These are phyloP conservation scores for Silene uniflora DNA, from an alignment of 148 eudicot genomes.

Conservation along the genomic window DNA sequence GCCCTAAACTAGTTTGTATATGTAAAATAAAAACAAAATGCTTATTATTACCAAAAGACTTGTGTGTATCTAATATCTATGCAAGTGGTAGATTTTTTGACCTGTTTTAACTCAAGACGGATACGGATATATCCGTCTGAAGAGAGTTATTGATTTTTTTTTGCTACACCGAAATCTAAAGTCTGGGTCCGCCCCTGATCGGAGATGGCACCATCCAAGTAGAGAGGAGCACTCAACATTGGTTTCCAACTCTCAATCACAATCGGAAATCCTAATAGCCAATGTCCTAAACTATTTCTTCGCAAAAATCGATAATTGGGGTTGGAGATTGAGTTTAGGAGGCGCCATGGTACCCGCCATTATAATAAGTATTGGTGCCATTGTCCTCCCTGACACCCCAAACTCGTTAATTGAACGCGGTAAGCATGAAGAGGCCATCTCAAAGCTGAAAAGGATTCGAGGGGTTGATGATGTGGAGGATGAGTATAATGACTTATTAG, in stretches of 20 bases:
- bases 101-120: too few relatives aligned
- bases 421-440: constrained; percentile 15
- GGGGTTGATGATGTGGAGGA: constrained; percentile 28
- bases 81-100: too few relatives aligned
- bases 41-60: too few relatives aligned
- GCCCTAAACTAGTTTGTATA: too few relatives aligned
- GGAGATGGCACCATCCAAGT: constrained; percentile 37
- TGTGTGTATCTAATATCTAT: too few relatives aligned
- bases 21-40: too few relatives aligned
- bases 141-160: too few relatives aligned
- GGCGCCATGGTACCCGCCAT: constrained; percentile 33
- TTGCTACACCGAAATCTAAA: too few relatives aligned
- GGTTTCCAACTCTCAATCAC: constrained; percentile 34
- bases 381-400: constrained; percentile 36
- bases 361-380: constrained; percentile 24
- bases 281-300: constrained; percentile 30
- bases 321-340: constrained; percentile 32
- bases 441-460: constrained; percentile 27
- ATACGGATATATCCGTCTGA: too few relatives aligned
- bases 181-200: too few relatives aligned
- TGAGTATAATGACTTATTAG: constrained; percentile 34
- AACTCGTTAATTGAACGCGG: constrained; percentile 36
- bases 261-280: constrained; percentile 26
- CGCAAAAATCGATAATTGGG: constrained; percentile 10
- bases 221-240: constrained; percentile 39